Percentiles rank a stretch among this genome's conserved stretches.
phyloP scores from a whole-genome alignment of 176 grass and related monocot genomes.

The Leersia perrieri region DNA sequence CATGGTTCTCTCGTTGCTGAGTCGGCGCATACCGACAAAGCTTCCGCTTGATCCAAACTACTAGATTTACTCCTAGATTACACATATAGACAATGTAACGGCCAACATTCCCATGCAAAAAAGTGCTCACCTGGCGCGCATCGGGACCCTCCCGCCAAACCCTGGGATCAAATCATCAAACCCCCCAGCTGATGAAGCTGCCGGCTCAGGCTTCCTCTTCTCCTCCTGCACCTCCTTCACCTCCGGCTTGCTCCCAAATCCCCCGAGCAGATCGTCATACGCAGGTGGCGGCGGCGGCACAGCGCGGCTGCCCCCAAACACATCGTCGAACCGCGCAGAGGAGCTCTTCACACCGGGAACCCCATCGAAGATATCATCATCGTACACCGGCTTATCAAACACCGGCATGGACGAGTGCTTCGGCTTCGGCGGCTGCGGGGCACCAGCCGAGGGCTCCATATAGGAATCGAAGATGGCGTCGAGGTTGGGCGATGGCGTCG shows the following conservation, averaged over 20 bases:
- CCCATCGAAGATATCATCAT: constrained; percentile 65
- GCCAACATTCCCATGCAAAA: neutral
- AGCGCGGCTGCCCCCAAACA: constrained; percentile 44
- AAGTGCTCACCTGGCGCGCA: constrained; percentile 28
- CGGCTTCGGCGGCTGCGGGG: constrained; percentile 27
- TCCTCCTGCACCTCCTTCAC: constrained; percentile 19
- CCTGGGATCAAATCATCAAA: constrained; percentile 87
- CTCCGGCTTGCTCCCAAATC: constrained; percentile 39
- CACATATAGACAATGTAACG: neutral
- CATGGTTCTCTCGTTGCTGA: neutral
- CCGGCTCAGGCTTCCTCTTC: constrained; percentile 36
- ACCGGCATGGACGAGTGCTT: constrained; percentile 48
- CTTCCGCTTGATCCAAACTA: neutral
- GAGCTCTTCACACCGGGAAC: constrained; percentile 52
- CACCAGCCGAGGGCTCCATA: constrained; percentile 22
- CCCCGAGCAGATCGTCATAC: constrained; percentile 69
- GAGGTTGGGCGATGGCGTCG: constrained; percentile 30
- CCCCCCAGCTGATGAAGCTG: constrained; percentile 31
- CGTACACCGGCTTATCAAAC: constrained; percentile 55
- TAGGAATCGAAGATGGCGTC: constrained; percentile 54
- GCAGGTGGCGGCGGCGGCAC: constrained; percentile 33
- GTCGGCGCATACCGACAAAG: constrained; percentile 2
- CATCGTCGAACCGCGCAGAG: constrained; percentile 52
- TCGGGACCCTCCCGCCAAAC: constrained; percentile 49
- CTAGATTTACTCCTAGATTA: constrained; percentile 8